Evolutionary conservation across 176 grass and related monocot species (phyloP).

Genomic region (Cenchrus americanus): DNA sequence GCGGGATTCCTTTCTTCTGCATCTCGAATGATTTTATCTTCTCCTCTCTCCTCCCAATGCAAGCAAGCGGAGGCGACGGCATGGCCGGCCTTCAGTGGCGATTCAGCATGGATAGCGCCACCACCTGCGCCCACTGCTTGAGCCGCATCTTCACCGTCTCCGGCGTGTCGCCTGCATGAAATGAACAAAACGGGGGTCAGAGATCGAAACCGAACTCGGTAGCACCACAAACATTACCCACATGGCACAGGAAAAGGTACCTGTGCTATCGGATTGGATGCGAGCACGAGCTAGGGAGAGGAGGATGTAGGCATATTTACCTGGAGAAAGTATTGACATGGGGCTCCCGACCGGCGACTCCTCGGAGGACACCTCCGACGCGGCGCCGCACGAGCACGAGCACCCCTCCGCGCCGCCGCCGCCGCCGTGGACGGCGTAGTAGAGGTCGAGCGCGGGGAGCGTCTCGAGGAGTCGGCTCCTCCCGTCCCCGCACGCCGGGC

Average conservation of each 20-base stretch:
- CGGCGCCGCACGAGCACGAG: slow-evolving; percentile 37
- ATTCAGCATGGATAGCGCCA: slow-evolving; percentile 67
- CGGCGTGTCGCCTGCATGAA: slow-evolving; percentile 58
- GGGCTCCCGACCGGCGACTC: slow-evolving; percentile 70
- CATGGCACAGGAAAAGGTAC: neutral
- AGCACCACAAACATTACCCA: neutral
- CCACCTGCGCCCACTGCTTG: slow-evolving; percentile 94
- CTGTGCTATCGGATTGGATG: neutral
- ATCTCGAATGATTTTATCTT: neutral
- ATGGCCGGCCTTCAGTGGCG: slow-evolving; percentile 36
- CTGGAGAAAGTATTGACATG: slow-evolving; percentile 61
- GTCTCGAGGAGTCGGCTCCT: slow-evolving; percentile 58
- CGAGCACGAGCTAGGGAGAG: neutral
- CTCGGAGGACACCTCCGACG: slow-evolving; percentile 67
- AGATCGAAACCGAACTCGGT: neutral
- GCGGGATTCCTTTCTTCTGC: slow-evolving; percentile 31
- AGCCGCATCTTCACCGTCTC: slow-evolving; percentile 82
- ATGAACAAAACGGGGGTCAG: neutral
- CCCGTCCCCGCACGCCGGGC: slow-evolving; percentile 46
- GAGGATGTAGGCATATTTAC: slow-evolving; percentile 11
- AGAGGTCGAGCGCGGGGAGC: slow-evolving; percentile 67
- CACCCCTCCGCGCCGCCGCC: neutral
- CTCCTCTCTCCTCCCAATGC: neutral
- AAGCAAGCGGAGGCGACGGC: neutral
- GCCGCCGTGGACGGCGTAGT: slow-evolving; percentile 56